Conservation (phyloP, 139 green algal genomes). For the Chlorella ohadii region DNA sequence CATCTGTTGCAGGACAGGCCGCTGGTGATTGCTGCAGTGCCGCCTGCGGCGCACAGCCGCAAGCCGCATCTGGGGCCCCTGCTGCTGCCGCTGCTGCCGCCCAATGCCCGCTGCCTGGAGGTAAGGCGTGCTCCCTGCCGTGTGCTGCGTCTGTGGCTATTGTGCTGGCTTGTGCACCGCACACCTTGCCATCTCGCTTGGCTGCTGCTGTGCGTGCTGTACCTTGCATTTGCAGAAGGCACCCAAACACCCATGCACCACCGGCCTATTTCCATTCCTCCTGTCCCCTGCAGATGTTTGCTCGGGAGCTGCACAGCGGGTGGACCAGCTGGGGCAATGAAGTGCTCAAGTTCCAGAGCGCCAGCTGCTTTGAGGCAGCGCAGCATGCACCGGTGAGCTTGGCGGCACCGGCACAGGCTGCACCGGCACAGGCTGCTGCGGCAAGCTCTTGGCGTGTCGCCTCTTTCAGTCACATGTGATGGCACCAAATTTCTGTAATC, state of each 20-base stretch:
- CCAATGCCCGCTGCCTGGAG: slow-evolving; percentile 38
- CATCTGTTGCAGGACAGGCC: slow-evolving; percentile 1
- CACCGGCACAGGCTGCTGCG: no score
- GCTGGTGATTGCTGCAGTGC: slow-evolving; percentile 19
- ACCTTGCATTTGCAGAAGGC: no score
- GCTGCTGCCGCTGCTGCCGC: slow-evolving; percentile 36
- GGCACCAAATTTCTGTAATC: no score
- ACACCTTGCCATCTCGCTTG: no score
- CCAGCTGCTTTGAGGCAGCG: neutral
- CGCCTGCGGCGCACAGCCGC: slow-evolving; percentile 27
- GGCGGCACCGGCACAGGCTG: no score
- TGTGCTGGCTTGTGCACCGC: no score
- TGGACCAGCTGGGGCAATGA: slow-evolving; percentile 86
- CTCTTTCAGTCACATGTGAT: no score
- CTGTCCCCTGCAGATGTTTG: slow-evolving; percentile 86
- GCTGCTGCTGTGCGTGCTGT: neutral
- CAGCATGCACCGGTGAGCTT: neutral
- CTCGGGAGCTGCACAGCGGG: slow-evolving; percentile 69
- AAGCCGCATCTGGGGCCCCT: slow-evolving; percentile 72
- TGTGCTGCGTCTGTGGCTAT: neutral
- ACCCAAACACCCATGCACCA: no score
- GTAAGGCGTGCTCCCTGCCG: neutral
- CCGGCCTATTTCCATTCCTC: no score
- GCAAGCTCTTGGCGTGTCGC: no score
- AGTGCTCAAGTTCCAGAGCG: slow-evolving; percentile 71